A percentile compares a stretch with the other conserved stretches of the same genome.
These are phyloP conservation scores for Plasmodium sp. DNA, from an alignment of 169 alveolate genomes.

Conservation along the genomic window DNA sequence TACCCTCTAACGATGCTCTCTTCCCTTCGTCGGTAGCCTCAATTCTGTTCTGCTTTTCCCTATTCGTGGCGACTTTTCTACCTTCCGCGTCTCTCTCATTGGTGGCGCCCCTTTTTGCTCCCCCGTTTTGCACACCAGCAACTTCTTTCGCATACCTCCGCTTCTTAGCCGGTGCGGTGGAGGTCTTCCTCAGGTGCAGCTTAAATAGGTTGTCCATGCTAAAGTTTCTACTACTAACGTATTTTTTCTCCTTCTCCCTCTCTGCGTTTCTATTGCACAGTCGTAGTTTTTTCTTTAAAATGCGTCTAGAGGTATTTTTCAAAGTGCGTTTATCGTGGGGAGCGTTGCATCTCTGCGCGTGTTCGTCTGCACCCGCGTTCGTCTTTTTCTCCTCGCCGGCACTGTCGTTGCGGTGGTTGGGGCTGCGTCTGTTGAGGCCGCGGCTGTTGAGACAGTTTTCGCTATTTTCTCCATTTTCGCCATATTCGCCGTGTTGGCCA, in stretches of 20 bases:
- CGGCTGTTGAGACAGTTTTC: too few species aligned
- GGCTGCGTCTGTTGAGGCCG: too few species aligned
- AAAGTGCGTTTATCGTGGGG: not conserved
- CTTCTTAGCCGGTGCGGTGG: not conserved
- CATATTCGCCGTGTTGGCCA: not conserved
- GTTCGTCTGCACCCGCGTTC: not conserved
- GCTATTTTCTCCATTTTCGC: not conserved
- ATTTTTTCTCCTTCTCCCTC: not conserved
- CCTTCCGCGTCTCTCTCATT: not conserved
- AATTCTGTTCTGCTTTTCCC: not conserved
- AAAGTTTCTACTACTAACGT: slow-evolving; percentile 9
- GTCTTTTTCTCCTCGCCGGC: not conserved
- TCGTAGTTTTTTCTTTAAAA: not conserved
- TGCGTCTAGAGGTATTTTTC: not conserved
- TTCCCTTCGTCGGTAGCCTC: not conserved
- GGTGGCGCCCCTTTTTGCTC: not conserved
- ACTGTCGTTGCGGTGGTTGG: not conserved
- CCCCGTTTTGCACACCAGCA: not conserved
- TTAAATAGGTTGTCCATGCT: slow-evolving; percentile 24
- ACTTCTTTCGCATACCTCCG: not conserved
- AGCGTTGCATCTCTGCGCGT: not conserved
- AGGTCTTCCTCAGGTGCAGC: not conserved
- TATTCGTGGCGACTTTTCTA: not conserved
- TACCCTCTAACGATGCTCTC: not conserved
- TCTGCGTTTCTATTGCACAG: not conserved